These are phyloP conservation scores for Straminergon stramineum DNA, from an alignment of 225 moss, liverwort and hornwort genomes.

Conservation along the genomic window DNA sequence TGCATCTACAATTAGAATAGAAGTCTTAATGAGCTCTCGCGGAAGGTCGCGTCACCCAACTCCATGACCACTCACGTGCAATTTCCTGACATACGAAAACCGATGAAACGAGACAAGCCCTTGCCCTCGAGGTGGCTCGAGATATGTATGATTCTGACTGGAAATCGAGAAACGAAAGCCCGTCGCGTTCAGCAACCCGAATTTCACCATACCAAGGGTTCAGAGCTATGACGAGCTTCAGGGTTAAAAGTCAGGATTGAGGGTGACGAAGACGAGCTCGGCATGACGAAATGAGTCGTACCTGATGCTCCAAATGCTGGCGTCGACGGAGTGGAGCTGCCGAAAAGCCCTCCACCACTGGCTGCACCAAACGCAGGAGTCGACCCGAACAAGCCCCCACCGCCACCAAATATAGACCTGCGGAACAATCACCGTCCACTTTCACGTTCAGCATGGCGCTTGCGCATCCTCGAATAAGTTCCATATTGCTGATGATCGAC, in stretches of 20 bases:
- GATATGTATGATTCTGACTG: background rate
- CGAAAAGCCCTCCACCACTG: slow-evolving; percentile 31
- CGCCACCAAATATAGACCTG: slow-evolving; percentile 43
- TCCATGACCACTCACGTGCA: background rate
- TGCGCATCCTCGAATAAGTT: background rate
- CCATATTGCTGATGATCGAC: background rate
- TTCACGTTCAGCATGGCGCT: background rate
- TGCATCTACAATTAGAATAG: background rate
- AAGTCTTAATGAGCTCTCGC: background rate
- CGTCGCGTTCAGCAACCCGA: background rate
- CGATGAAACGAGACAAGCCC: background rate
- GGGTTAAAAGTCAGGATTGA: background rate
- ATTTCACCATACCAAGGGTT: background rate
- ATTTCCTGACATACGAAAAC: background rate
- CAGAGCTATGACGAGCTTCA: background rate
- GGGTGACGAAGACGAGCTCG: background rate
- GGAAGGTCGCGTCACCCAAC: background rate
- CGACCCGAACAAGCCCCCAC: slow-evolving; percentile 36
- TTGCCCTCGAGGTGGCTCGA: background rate
- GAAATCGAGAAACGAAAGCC: background rate
- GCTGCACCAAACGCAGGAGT: slow-evolving; percentile 29
- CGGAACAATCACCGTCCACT: background rate
- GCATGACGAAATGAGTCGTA: background rate
- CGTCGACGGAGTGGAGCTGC: slow-evolving; percentile 26
- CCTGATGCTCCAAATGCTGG: slow-evolving; percentile 44